These are phyloP conservation scores for Coelastrella sp. DNA, from an alignment of 139 green algal genomes.

Conservation along the genomic window DNA sequence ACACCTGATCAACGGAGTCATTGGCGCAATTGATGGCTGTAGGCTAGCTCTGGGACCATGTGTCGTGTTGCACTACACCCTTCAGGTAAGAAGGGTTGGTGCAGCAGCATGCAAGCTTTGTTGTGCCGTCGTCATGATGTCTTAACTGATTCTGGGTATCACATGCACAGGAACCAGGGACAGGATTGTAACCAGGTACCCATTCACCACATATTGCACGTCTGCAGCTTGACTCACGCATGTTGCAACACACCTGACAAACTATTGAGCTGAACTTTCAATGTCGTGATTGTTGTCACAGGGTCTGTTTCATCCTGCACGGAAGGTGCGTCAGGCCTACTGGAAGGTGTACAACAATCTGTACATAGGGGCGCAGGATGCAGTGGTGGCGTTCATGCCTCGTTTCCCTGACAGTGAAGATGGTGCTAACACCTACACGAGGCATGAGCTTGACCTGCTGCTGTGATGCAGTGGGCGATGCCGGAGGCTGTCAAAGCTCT, in stretches of 20 bases:
- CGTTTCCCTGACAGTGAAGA: conserved; percentile 78
- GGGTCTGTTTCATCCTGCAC: conserved; percentile 96
- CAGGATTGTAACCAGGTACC: no score
- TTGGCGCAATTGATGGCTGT: conserved; percentile 92
- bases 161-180: no score
- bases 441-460: conserved; percentile 95
- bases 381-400: conserved; percentile 88
- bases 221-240: no score
- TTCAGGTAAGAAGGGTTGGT: conserved; percentile 67
- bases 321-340: conserved; percentile 95
- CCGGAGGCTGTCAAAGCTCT: no score
- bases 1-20: conserved; percentile 95
- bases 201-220: no score
- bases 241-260: no score
- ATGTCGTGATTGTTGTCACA: conserved; percentile 13
- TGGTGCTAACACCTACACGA: conserved; percentile 83
- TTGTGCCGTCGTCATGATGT: no score
- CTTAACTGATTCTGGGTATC: no score
- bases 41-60: conserved; percentile 88
- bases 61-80: conserved; percentile 90
- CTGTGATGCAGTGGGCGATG: conserved; percentile 66
- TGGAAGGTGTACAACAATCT: conserved; percentile 99
- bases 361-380: conserved; percentile 96
- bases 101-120: no score
- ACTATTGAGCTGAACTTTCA: no score